Base-by-base conservation (phyloP, 140 eudicot species). In the Anethum foeniculum region DNA sequence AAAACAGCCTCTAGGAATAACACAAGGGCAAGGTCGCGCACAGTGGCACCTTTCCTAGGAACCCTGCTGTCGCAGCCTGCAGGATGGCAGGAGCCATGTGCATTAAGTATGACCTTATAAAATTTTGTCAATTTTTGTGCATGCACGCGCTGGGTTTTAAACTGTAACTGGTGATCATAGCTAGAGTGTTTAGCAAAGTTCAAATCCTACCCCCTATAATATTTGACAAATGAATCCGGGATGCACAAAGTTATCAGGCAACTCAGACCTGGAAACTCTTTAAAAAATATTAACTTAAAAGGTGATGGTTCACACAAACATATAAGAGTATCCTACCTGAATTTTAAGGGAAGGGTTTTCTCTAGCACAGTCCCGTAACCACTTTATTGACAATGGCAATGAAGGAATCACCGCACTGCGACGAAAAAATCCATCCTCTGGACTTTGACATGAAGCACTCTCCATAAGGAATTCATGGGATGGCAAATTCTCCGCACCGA, bases 381-480 rank as follows among this genome's bases (percentile, higher is more conserved):
- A 93, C 27, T 91, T 88, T 79, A 93, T 80, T 7, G 97, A 84
- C 91, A 84, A 52, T 65, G 98, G 95, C 80, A 93, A 82, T 48
- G 97, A 93, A 7, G 97, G 89, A 56, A 89, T 85, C 58, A 93
- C 98, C 25, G 90, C 84, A 81, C 98, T 93, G 88, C 94, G 85
- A 80, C 88, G 77, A 81, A 84, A 85, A 47, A 81, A 73, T 77
- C 88, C 91, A 81, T 81, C 82, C 43, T 64, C 85, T 48, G 89
- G 87, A 79, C 75, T 85, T 85, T 90, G 85, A 44, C 77, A 71
- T 56, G 96, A 84, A 47, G 71, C 54, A 79, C 85, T 90, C 60
- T 81, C 80, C 23, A 79, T 79, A 46, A 88, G 68, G 71, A 91
- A 89, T 27, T 84, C 77, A 0, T 34, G 28, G 30, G 89, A 80